Base-by-base conservation (phyloP, 1,139 yeast genomes). In the Candida dubliniensis region DNA sequence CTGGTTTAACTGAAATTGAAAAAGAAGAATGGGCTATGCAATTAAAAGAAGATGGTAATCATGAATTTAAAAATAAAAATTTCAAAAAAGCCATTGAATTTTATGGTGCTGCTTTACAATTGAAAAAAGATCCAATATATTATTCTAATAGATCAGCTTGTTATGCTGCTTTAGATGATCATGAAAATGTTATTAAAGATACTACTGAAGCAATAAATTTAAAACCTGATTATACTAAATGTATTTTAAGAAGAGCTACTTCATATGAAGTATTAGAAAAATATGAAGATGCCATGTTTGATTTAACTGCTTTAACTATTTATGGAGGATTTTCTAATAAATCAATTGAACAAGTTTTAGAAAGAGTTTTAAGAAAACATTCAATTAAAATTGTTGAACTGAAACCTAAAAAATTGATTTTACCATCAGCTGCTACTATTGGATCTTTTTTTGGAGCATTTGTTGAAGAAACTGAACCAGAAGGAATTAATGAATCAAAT, bases 101-200 rank as follows among this genome's bases (percentile, higher is more conserved):
- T 64, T 93, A 93, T 70, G 65, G 87, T 37, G 81, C 79, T 48
- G 98, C 99, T 11, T 74, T 95, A 56, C 65, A 75, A 49, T 76
- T 89, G 60, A 82, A 83, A 60, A 68, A 75, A 52, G 97, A 93
- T 64, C 91, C 97, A 12, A 87, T 91, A 36, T 93, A 80, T 69
- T 91, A 85, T 70, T 89, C 97, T 49, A 91, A 91, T 73, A 81
- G 96, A 68, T 90, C 97, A 24, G 99, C 99, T 14, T 93, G 97
- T 69, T 88, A 87, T 67, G 87, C 90, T 45, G 88, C 95, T 14
- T 74, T 87, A 54, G 80, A 82, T 48, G 81, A 90, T 52, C 83
- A 80, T 60, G 88, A 87, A 56, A 84, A 88, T 60, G 96, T 90
- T 38, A 78, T 95, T 53, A 87, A 82, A 55, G 96, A 89, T 64